A percentile compares a stretch with the other conserved stretches of the same genome.
phyloP scores from a whole-genome alignment of 163 green algal genomes.

The Chlorella variabilis region DNA sequence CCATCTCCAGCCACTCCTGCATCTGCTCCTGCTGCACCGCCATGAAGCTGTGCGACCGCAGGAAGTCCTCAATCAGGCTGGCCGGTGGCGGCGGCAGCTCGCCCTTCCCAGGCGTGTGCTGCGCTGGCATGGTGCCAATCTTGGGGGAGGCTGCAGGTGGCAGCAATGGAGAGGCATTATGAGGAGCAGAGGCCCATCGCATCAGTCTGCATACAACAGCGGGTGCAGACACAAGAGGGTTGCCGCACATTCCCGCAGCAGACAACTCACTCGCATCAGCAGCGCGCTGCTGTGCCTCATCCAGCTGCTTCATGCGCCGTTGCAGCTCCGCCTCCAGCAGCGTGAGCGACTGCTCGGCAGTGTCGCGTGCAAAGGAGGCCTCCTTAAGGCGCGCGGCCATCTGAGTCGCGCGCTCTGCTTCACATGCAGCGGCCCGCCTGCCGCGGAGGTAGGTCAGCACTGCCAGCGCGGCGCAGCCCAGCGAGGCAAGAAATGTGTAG shows the following conservation, averaged over 20 bases:
- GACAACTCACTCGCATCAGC: slow-evolving; percentile 1
- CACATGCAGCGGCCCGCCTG: neutral
- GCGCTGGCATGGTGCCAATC: neutral
- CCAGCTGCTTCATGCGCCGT: slow-evolving; percentile 36
- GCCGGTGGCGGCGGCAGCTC: slow-evolving; percentile 40
- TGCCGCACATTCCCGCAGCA: neutral
- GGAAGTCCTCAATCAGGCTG: slow-evolving; percentile 35
- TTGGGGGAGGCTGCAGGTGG: slow-evolving; percentile 19
- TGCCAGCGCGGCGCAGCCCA: neutral
- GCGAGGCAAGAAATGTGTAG: neutral
- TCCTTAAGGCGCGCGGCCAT: slow-evolving; percentile 19
- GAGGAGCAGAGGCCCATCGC: neutral
- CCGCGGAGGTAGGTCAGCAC: neutral
- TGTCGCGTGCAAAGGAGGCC: slow-evolving; percentile 23
- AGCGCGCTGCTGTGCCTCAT: slow-evolving; percentile 12
- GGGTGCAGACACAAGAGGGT: neutral
- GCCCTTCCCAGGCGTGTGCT: slow-evolving; percentile 1
- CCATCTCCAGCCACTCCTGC: slow-evolving; percentile 46
- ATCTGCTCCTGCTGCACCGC: slow-evolving; percentile 41
- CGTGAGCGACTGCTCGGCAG: slow-evolving; percentile 23
- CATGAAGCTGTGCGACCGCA: slow-evolving; percentile 33
- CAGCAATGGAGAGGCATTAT: neutral
- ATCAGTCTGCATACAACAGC: no score
- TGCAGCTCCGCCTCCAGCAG: slow-evolving; percentile 43
- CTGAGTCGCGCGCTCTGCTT: neutral